Evolutionary conservation across 768 basidiomycete genomes (phyloP).

Genomic region (Candolleomyces eurysporus): DNA sequence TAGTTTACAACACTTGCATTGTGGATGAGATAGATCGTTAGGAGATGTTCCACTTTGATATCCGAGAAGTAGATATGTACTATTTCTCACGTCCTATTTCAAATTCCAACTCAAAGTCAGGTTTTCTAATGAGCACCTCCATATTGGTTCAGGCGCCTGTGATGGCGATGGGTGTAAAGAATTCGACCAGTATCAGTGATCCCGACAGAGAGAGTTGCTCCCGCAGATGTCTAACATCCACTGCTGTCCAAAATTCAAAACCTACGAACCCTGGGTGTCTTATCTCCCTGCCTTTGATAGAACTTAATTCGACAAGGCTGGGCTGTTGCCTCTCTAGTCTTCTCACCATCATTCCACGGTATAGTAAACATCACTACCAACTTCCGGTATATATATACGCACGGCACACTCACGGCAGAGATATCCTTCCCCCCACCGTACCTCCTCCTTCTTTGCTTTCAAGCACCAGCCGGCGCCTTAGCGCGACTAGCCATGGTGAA

Average conservation of each 20-base stretch:
- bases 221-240: too few relatives aligned
- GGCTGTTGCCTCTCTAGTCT: neutral
- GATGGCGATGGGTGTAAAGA: too few relatives aligned
- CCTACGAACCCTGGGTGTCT: neutral
- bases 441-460: neutral
- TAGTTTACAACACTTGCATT: too few relatives aligned
- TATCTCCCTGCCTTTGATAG: neutral
- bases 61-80: too few relatives aligned
- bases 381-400: neutral
- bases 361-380: neutral
- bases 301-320: neutral
- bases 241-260: neutral
- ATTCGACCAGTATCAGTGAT: too few relatives aligned
- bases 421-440: neutral
- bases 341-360: constrained; percentile 4
- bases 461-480: neutral
- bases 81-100: too few relatives aligned
- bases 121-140: too few relatives aligned
- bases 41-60: too few relatives aligned
- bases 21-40: too few relatives aligned
- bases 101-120: too few relatives aligned
- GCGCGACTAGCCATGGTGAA: constrained; percentile 25
- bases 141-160: too few relatives aligned
- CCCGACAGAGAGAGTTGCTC: too few relatives aligned
- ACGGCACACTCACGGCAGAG: neutral